A percentile compares a stretch with the other conserved stretches of the same genome.
phyloP scores from a whole-genome alignment of 2,329 filamentous ascomycete species.

The Fusarium tanahbumbuense region DNA sequence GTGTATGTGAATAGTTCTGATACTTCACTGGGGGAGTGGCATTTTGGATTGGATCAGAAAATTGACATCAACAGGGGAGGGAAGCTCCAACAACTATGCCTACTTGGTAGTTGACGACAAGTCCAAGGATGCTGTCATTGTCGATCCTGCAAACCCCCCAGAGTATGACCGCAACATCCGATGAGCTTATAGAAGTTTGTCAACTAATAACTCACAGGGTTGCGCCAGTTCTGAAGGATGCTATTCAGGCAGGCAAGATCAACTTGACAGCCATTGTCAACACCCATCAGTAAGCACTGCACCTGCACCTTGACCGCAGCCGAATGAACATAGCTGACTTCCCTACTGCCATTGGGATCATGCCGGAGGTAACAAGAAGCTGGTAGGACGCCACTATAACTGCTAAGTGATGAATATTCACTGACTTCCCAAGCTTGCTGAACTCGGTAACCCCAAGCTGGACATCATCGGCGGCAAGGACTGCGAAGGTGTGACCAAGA shows the following conservation, averaged over 20 bases:
- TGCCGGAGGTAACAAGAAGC: slow-evolving; percentile 87
- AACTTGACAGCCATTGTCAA: slow-evolving; percentile 93
- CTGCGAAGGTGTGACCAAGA: slow-evolving; percentile 82
- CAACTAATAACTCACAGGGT: slow-evolving; percentile 58
- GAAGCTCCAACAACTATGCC: slow-evolving; percentile 84
- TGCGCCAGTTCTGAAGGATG: slow-evolving; percentile 75
- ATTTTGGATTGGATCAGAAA: neutral
- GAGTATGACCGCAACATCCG: slow-evolving; percentile 66
- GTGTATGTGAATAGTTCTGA: slow-evolving; percentile 68
- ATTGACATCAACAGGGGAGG: slow-evolving; percentile 69
- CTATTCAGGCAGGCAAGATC: slow-evolving; percentile 76
- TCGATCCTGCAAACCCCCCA: slow-evolving; percentile 82
- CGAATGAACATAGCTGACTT: slow-evolving; percentile 6
- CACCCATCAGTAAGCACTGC: slow-evolving; percentile 84
- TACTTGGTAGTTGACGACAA: slow-evolving; percentile 84
- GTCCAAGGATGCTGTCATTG: slow-evolving; percentile 80
- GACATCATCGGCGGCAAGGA: slow-evolving; percentile 89
- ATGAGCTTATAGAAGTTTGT: neutral
- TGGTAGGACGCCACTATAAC: slow-evolving; percentile 63
- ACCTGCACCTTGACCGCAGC: neutral
- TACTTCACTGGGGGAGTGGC: neutral
- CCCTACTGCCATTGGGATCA: slow-evolving; percentile 86
- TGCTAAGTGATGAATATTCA: neutral
- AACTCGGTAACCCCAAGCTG: slow-evolving; percentile 69
- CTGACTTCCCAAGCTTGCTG: slow-evolving; percentile 48